phyloP scores from a whole-genome alignment of 768 basidiomycete species.

The Boletus subcaerulescens region DNA sequence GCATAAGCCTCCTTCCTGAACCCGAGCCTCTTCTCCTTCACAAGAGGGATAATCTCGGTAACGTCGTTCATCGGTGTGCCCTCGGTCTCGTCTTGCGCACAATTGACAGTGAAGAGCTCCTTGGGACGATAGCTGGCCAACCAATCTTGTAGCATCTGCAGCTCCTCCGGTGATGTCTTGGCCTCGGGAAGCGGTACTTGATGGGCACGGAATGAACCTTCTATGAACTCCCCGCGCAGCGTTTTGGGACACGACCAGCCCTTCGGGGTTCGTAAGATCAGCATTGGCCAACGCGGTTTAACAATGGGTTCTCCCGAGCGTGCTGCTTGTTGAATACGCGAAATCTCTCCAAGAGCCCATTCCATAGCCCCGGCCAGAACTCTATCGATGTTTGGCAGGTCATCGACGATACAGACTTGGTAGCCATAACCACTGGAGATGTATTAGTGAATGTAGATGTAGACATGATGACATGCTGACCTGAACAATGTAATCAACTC shows the following conservation, averaged over 20 bases:
- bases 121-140: constrained; percentile 65
- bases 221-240: constrained; percentile 65
- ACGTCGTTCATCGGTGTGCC: constrained; percentile 56
- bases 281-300: constrained; percentile 88
- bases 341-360: constrained; percentile 74
- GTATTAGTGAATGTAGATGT: background rate
- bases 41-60: constrained; percentile 55
- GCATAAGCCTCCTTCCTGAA: constrained; percentile 67
- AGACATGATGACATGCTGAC: constrained; percentile 30
- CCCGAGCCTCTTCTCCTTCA: constrained; percentile 60
- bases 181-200: constrained; percentile 84
- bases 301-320: constrained; percentile 71
- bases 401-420: constrained; percentile 78
- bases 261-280: constrained; percentile 86
- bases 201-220: constrained; percentile 82
- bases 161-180: constrained; percentile 61
- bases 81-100: constrained; percentile 21
- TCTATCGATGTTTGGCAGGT: constrained; percentile 62
- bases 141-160: constrained; percentile 66
- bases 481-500: constrained; percentile 75
- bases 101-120: constrained; percentile 54
- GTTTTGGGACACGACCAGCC: constrained; percentile 69
- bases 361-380: constrained; percentile 80
- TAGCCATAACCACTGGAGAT: constrained; percentile 74
- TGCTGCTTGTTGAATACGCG: constrained; percentile 75